phyloP scores from a whole-genome alignment of 352 stramenopile species.

The Phytophthora foliorum region DNA sequence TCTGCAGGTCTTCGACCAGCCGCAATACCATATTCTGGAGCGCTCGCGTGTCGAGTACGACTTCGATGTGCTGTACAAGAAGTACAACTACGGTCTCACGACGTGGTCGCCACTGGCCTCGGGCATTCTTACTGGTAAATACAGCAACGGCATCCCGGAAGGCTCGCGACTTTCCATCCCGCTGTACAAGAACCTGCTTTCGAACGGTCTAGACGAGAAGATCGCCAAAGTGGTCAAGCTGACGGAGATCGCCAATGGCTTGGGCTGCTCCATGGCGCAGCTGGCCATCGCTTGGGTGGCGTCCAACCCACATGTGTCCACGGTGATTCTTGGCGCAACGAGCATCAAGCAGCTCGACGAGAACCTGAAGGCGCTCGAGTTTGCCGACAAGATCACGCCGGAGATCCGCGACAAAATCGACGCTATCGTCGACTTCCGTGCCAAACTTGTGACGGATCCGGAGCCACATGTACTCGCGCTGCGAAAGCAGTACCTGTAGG shows the following conservation, averaged over 20 bases:
- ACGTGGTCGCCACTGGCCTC: slow-evolving; percentile 79
- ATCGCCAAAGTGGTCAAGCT: slow-evolving; percentile 58
- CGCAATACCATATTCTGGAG: slow-evolving; percentile 82
- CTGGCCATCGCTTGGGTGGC: slow-evolving; percentile 69
- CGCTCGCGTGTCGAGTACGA: slow-evolving; percentile 77
- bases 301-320: slow-evolving; percentile 69
- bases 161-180: slow-evolving; percentile 68
- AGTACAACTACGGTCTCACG: slow-evolving; percentile 79
- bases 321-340: slow-evolving; percentile 69
- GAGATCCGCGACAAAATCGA: slow-evolving; percentile 78
- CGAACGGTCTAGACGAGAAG: slow-evolving; percentile 60
- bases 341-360: slow-evolving; percentile 78
- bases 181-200: slow-evolving; percentile 59
- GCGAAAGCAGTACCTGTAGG: slow-evolving; percentile 49
- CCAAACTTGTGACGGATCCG: slow-evolving; percentile 39
- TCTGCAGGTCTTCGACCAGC: slow-evolving; percentile 63
- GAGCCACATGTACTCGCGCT: slow-evolving; percentile 46
- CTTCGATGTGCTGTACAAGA: slow-evolving; percentile 75
- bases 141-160: slow-evolving; percentile 81
- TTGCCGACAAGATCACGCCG: slow-evolving; percentile 76
- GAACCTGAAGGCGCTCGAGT: slow-evolving; percentile 75
- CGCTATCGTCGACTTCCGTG: slow-evolving; percentile 62
- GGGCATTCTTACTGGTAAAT: slow-evolving; percentile 84
- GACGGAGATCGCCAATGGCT: slow-evolving; percentile 62
- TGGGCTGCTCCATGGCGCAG: slow-evolving; percentile 69